Percentiles rank a stretch among this genome's conserved stretches.
phyloP scores from a whole-genome alignment of 306 rosid genomes.

The Cucurbita ficifolia region DNA sequence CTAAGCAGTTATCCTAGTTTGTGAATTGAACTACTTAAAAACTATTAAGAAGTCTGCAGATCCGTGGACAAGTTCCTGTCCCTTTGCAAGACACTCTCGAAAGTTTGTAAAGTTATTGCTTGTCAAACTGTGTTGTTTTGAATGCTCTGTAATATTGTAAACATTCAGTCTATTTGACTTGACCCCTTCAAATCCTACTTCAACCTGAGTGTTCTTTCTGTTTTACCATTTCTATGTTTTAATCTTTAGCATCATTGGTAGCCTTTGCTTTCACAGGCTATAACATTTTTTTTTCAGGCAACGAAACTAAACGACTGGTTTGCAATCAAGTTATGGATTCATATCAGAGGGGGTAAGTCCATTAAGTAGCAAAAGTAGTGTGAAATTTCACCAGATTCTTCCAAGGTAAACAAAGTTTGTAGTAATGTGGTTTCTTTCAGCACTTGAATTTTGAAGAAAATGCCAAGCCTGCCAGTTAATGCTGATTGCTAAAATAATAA shows the following conservation, averaged over 20 bases:
- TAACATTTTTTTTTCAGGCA: neutral
- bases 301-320: neutral
- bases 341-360: neutral
- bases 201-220: neutral
- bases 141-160: constrained; percentile 9
- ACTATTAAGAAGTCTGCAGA: neutral
- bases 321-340: neutral
- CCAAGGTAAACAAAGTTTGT: neutral
- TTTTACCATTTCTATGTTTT: neutral
- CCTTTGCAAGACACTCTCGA: constrained; percentile 17
- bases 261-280: neutral
- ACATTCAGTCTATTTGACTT: neutral
- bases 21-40: constrained; percentile 10
- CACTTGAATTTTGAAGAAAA: neutral
- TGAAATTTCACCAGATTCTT: neutral
- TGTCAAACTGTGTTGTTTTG: constrained; percentile 23
- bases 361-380: neutral
- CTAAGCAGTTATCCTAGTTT: constrained; percentile 17
- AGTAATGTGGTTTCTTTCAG: neutral
- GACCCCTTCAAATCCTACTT: neutral
- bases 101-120: constrained; percentile 29
- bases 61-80: constrained; percentile 19
- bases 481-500: constrained; percentile 1
- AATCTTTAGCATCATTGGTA: neutral
- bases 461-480: constrained; percentile 1